A percentile compares a stretch with the other conserved stretches of the same genome.
These are phyloP conservation scores for Canna indica DNA, from an alignment of 176 grass and related monocot species.

Conservation along the genomic window DNA sequence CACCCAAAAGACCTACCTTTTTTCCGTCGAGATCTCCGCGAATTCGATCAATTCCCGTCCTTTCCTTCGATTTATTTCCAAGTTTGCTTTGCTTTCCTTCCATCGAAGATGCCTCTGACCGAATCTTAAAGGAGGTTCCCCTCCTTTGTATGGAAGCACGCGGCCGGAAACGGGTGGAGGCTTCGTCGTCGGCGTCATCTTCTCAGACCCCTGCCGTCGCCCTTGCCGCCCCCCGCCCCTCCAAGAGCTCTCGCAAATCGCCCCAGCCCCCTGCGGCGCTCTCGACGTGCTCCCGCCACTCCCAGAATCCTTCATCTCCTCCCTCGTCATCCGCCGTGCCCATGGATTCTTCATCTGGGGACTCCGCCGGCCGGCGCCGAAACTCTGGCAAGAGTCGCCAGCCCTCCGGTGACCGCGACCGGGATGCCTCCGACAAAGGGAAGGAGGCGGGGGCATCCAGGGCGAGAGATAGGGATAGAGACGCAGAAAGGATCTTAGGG, in stretches of 20 bases:
- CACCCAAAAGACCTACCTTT: neutral
- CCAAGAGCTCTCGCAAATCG: slow-evolving; percentile 29
- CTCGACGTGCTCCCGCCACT: slow-evolving; percentile 25
- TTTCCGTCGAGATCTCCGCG: neutral
- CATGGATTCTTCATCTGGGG: neutral
- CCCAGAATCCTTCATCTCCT: slow-evolving; percentile 24
- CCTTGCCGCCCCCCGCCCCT: neutral
- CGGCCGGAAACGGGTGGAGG: slow-evolving; percentile 86
- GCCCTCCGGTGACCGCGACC: neutral
- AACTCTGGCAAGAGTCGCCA: slow-evolving; percentile 1
- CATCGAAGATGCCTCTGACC: neutral
- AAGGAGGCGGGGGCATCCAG: slow-evolving; percentile 56
- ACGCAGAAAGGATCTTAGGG: slow-evolving; percentile 54
- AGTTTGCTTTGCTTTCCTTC: neutral
- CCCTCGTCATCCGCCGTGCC: neutral
- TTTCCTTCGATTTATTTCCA: neutral
- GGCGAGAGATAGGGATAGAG: slow-evolving; percentile 37
- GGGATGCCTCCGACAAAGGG: slow-evolving; percentile 8
- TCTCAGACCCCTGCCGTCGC: slow-evolving; percentile 35
- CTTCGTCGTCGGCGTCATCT: slow-evolving; percentile 35
- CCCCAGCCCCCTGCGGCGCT: slow-evolving; percentile 26
- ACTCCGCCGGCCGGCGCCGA: neutral
- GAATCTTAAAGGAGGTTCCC: slow-evolving; percentile 17
- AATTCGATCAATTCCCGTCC: neutral
- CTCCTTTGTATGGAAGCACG: slow-evolving; percentile 82